Conservation (phyloP, 352 stramenopile genomes). For the Phytopythium oedochilum region DNA sequence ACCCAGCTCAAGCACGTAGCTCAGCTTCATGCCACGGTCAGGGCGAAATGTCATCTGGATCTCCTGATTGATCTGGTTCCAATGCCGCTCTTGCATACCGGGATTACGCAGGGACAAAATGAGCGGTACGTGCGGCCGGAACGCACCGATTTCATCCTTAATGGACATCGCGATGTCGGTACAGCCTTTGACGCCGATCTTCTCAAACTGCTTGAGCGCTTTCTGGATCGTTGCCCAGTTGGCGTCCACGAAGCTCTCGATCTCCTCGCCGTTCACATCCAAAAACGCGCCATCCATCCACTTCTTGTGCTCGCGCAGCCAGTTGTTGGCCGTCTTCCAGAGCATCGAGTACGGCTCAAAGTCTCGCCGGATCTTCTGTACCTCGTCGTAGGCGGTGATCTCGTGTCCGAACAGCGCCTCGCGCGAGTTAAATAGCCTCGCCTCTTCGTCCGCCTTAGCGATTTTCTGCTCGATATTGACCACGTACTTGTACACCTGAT, state of each 20-base stretch:
- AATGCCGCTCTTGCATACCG: constrained; percentile 93
- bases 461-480: constrained; percentile 88
- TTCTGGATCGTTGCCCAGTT: constrained; percentile 88
- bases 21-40: constrained; percentile 80
- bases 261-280: constrained; percentile 88
- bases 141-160: constrained; percentile 88
- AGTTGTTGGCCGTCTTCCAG: constrained; percentile 90
- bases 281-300: constrained; percentile 92
- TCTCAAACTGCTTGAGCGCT: constrained; percentile 92
- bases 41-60: constrained; percentile 82
- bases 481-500: constrained; percentile 87
- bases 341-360: constrained; percentile 95
- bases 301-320: constrained; percentile 89
- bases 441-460: constrained; percentile 83
- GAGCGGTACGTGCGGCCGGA: constrained; percentile 88
- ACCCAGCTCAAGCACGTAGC: constrained; percentile 80
- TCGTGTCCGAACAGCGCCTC: constrained; percentile 86
- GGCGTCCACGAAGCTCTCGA: constrained; percentile 87
- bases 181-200: constrained; percentile 80
- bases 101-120: constrained; percentile 88
- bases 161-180: constrained; percentile 85
- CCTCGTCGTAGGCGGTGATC: constrained; percentile 89
- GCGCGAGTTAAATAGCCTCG: constrained; percentile 89
- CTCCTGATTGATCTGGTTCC: constrained; percentile 88
- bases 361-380: constrained; percentile 86